These are phyloP conservation scores for Oxalis stricta DNA, from an alignment of 441 rosid genomes.

Conservation along the genomic window DNA sequence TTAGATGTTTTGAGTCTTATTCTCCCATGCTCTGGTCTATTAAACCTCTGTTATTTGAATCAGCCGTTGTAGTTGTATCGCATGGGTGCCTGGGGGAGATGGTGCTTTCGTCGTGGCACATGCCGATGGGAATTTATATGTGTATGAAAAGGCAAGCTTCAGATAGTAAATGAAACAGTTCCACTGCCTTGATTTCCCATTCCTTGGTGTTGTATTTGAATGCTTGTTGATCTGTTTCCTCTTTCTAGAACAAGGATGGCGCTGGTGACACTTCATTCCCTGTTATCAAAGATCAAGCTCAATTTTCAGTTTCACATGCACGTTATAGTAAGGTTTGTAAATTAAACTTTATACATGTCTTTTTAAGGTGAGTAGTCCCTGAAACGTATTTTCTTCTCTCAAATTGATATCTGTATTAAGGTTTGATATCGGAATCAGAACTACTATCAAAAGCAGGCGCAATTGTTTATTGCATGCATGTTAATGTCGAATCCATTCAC, in stretches of 20 bases:
- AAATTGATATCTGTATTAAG: not conserved
- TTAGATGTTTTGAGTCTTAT: not conserved
- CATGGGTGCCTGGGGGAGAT: slow-evolving; percentile 96
- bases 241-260: slow-evolving; percentile 57
- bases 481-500: no score
- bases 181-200: slow-evolving; percentile 1
- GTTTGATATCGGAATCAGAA: no score
- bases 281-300: slow-evolving; percentile 73
- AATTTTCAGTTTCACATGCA: slow-evolving; percentile 84
- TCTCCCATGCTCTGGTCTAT: not conserved
- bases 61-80: slow-evolving; percentile 81
- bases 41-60: slow-evolving; percentile 15
- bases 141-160: slow-evolving; percentile 87
- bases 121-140: slow-evolving; percentile 85
- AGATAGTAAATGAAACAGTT: not conserved
- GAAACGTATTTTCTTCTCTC: not conserved
- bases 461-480: slow-evolving; percentile 1
- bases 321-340: slow-evolving; percentile 73
- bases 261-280: slow-evolving; percentile 89
- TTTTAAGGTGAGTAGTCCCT: not conserved
- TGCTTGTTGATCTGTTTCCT: slow-evolving; percentile 4
- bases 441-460: not conserved
- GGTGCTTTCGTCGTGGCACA: slow-evolving; percentile 91
- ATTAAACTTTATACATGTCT: not conserved
- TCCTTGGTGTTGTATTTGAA: slow-evolving; percentile 7